Percentiles rank a stretch among this genome's conserved stretches.
phyloP scores from a whole-genome alignment of 305 asterid genomes.

The Fraxinus floribunda region DNA sequence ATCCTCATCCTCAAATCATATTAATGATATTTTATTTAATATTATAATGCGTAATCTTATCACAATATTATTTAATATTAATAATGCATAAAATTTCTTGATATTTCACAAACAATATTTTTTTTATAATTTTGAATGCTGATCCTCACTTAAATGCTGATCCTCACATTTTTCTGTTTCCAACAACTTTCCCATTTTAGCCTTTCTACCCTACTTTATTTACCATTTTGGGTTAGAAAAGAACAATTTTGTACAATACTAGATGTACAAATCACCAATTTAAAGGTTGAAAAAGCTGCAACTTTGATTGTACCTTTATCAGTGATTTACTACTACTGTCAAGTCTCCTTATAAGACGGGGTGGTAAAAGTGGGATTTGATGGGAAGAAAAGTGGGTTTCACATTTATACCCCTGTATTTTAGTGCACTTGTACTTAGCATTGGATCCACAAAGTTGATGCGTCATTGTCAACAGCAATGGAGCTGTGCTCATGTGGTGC shows the following conservation, averaged over 20 bases:
- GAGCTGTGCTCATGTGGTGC: background rate
- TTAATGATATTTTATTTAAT: background rate
- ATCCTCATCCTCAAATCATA: background rate
- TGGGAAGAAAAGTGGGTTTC: background rate
- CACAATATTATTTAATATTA: background rate
- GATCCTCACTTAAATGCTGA: background rate
- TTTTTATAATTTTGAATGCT: too few relatives aligned
- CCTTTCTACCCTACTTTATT: conserved; percentile 5
- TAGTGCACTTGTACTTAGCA: background rate
- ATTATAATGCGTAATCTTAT: background rate
- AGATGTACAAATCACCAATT: background rate
- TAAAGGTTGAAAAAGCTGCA: background rate
- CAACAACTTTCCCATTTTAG: conserved; percentile 22
- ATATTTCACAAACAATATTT: too few relatives aligned
- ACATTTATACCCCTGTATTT: conserved; percentile 13
- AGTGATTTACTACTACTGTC: background rate
- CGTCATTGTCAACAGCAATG: background rate
- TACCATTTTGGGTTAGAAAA: conserved; percentile 26
- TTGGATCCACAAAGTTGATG: background rate
- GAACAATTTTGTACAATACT: background rate
- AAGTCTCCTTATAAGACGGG: background rate
- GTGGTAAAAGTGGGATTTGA: conserved; percentile 2
- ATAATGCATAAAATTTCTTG: too few relatives aligned
- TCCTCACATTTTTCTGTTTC: conserved; percentile 34
- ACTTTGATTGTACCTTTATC: conserved; percentile 9